phyloP scores from a whole-genome alignment of 2,329 filamentous ascomycete species.

The Fusarium lateritium region DNA sequence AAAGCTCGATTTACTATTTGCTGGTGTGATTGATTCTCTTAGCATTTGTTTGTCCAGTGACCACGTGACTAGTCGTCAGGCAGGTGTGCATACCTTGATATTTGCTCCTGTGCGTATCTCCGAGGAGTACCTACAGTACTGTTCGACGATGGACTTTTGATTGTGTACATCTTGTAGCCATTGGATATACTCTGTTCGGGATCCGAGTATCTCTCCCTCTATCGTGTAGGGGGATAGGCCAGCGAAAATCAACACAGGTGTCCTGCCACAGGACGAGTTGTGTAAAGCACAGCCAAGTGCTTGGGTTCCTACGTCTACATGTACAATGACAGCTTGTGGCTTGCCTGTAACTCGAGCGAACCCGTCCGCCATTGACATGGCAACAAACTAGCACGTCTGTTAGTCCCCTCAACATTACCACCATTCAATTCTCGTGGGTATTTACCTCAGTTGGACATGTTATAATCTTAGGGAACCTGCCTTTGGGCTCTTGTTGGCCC shows the following conservation, averaged over 20 bases:
- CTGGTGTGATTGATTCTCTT: too few species aligned
- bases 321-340: slow-evolving; percentile 82
- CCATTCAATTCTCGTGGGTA: background rate
- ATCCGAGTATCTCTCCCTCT: slow-evolving; percentile 81
- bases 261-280: slow-evolving; percentile 80
- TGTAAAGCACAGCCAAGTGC: slow-evolving; percentile 82
- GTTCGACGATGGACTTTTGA: slow-evolving; percentile 82
- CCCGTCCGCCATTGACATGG: slow-evolving; percentile 85
- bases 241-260: slow-evolving; percentile 82
- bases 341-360: slow-evolving; percentile 79
- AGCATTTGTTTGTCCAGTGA: too few species aligned
- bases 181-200: slow-evolving; percentile 84
- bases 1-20: slow-evolving; percentile 88
- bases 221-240: slow-evolving; percentile 82
- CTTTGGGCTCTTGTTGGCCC: slow-evolving; percentile 62
- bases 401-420: too few species aligned
- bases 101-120: slow-evolving; percentile 88
- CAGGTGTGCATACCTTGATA: slow-evolving; percentile 67
- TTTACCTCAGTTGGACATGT: slow-evolving; percentile 20
- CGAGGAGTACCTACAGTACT: slow-evolving; percentile 86
- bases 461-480: slow-evolving; percentile 11
- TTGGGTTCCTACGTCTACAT: slow-evolving; percentile 86
- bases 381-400: slow-evolving; percentile 74
- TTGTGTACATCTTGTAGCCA: slow-evolving; percentile 88
- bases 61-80: too few species aligned